phyloP scores from a whole-genome alignment of 1,139 yeast genomes.

The Blastobotrys persicus region DNA sequence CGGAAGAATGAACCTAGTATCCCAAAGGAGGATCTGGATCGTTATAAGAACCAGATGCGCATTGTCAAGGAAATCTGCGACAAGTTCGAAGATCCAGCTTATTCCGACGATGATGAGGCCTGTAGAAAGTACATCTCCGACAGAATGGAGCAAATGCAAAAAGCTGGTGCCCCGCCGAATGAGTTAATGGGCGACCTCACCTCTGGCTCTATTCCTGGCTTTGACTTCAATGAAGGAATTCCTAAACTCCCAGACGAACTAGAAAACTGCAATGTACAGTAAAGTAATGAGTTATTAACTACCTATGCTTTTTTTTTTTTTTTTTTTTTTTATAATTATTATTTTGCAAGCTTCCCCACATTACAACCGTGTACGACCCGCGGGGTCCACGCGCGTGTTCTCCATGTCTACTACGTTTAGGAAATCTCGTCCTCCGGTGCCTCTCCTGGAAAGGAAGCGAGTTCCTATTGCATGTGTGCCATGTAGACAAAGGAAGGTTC shows the following conservation, averaged over 20 bases:
- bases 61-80: slow-evolving; percentile 49
- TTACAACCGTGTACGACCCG: not conserved
- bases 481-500: slow-evolving; percentile 10
- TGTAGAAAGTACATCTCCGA: slow-evolving; percentile 54
- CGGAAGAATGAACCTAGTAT: slow-evolving; percentile 45
- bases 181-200: slow-evolving; percentile 69
- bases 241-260: slow-evolving; percentile 19
- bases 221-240: slow-evolving; percentile 35
- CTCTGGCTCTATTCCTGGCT: slow-evolving; percentile 54
- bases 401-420: slow-evolving; percentile 4
- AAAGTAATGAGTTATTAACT: not conserved
- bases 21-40: slow-evolving; percentile 32
- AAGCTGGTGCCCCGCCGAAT: slow-evolving; percentile 81
- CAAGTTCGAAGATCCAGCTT: slow-evolving; percentile 56
- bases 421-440: slow-evolving; percentile 9
- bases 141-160: slow-evolving; percentile 54
- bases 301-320: no score
- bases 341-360: no score
- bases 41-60: slow-evolving; percentile 38
- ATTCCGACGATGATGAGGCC: slow-evolving; percentile 51
- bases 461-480: slow-evolving; percentile 9
- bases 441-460: slow-evolving; percentile 9
- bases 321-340: no score
- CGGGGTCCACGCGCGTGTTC: not conserved
- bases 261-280: slow-evolving; percentile 19